Conservation (phyloP, 306 rosid genomes). For the Ormosia emarginata region DNA sequence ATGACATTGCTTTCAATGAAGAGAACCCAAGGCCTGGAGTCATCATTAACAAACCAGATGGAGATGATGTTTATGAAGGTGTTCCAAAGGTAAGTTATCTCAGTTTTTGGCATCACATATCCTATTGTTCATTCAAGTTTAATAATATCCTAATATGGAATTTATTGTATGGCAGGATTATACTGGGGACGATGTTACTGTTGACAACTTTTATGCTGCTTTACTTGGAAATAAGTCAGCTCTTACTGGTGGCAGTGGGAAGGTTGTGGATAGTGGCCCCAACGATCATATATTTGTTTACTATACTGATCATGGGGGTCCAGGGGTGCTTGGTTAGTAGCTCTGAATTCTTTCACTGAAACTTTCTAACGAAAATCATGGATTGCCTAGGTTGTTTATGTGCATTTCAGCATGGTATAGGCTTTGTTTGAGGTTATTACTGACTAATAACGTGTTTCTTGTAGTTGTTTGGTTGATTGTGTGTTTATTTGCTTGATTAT, state of each 20-base stretch:
- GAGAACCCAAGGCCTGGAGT: slow-evolving; percentile 93
- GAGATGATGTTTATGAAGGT: slow-evolving; percentile 82
- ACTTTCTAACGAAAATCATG: slow-evolving; percentile 5
- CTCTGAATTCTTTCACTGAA: neutral
- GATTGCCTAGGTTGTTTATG: neutral
- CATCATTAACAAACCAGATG: slow-evolving; percentile 85
- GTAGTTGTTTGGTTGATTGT: slow-evolving; percentile 1
- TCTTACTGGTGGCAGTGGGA: slow-evolving; percentile 86
- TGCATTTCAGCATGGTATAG: slow-evolving; percentile 4
- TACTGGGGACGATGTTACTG: slow-evolving; percentile 72
- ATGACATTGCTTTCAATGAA: slow-evolving; percentile 71
- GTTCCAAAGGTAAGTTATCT: slow-evolving; percentile 75
- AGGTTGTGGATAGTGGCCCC: slow-evolving; percentile 93
- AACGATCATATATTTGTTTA: slow-evolving; percentile 84
- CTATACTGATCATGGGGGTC: slow-evolving; percentile 92
- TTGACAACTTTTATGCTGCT: slow-evolving; percentile 65
- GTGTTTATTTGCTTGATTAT: slow-evolving; percentile 7
- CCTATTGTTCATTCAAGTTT: neutral
- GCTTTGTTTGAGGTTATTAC: slow-evolving; percentile 1
- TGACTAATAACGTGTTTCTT: neutral
- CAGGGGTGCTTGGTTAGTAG: slow-evolving; percentile 93
- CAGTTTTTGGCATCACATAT: neutral
- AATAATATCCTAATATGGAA: neutral
- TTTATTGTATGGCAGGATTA: slow-evolving; percentile 65
- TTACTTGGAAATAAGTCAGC: slow-evolving; percentile 85